These are phyloP conservation scores for Globisporangium sylvaticum DNA, from an alignment of 352 stramenopile species.

Conservation along the genomic window DNA sequence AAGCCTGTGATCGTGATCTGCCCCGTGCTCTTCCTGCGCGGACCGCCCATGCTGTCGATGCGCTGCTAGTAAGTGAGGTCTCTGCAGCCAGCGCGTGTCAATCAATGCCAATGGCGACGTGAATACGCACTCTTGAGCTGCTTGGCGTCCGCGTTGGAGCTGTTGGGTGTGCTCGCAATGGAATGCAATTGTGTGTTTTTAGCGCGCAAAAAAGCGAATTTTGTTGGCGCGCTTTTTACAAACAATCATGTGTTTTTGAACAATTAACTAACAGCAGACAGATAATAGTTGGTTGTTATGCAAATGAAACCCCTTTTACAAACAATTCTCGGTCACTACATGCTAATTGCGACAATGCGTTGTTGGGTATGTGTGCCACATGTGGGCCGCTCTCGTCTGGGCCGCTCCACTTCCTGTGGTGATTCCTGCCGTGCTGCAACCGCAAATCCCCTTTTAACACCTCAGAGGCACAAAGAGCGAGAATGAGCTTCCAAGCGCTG, in stretches of 20 bases:
- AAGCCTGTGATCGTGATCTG: constrained; percentile 61
- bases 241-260: not conserved
- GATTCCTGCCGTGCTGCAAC: not conserved
- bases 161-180: not conserved
- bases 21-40: constrained; percentile 18
- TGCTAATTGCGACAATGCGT: not conserved
- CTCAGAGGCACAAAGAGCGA: not conserved
- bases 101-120: not conserved
- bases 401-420: constrained; percentile 5
- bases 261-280: too few relatives aligned
- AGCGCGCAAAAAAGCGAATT: not conserved
- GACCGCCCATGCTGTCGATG: not conserved
- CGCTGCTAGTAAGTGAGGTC: not conserved
- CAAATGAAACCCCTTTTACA: too few relatives aligned
- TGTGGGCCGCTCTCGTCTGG: not conserved
- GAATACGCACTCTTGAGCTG: not conserved
- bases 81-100: not conserved
- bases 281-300: too few relatives aligned
- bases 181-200: not conserved
- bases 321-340: too few relatives aligned
- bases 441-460: constrained; percentile 12
- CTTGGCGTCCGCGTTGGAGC: not conserved
- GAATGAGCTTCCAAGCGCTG: constrained; percentile 58
- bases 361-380: constrained; percentile 7
- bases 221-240: not conserved